Conservation (phyloP, 371 early-diverging fungal genomes). For the Chytridiales sp. region DNA sequence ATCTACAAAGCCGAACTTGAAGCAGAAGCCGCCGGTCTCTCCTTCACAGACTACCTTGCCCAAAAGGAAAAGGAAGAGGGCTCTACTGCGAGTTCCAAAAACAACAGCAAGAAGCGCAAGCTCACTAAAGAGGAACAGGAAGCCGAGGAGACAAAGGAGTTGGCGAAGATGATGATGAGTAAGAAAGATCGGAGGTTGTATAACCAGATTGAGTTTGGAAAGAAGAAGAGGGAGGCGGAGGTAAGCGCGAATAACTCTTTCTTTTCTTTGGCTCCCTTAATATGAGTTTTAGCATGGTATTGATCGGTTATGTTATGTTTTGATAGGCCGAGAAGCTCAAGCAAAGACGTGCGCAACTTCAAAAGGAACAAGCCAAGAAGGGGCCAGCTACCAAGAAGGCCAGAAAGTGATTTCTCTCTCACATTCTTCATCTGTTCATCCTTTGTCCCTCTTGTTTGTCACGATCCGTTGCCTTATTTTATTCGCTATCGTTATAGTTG, state of each 20-base stretch:
- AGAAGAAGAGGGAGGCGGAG: conserved; percentile 62
- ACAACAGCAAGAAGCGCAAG: conserved; percentile 39
- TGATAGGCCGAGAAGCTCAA: no score
- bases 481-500: no score
- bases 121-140: conserved; percentile 67
- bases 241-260: conserved; percentile 23
- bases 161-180: conserved; percentile 91
- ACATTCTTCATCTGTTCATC: no score
- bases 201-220: conserved; percentile 71
- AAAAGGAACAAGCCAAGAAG: no score
- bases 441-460: no score
- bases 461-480: no score
- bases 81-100: conserved; percentile 27
- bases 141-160: conserved; percentile 78
- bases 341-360: no score
- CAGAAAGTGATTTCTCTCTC: no score
- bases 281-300: no score
- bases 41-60: conserved; percentile 68
- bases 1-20: conserved; percentile 64
- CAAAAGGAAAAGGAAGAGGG: conserved; percentile 34
- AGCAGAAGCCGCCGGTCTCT: conserved; percentile 75
- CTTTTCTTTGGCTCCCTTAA: not conserved
- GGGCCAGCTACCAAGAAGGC: no score
- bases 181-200: conserved; percentile 88
- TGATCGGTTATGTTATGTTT: no score